phyloP scores from a whole-genome alignment of 2,329 filamentous ascomycete species.

The Lasiodiplodia citricola region DNA sequence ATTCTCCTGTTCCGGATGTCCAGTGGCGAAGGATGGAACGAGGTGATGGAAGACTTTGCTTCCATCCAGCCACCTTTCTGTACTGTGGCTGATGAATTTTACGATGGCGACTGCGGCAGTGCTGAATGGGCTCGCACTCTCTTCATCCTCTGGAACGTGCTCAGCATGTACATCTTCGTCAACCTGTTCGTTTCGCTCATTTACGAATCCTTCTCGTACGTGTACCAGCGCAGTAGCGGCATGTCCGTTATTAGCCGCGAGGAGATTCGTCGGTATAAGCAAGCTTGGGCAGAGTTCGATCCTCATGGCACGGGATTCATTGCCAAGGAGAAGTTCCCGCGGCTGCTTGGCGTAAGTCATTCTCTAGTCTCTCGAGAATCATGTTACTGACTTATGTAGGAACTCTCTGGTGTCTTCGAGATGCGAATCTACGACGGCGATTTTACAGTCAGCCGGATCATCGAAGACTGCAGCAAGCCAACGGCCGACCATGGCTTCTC shows the following conservation, averaged over 20 bases:
- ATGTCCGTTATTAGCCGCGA: slow-evolving; percentile 88
- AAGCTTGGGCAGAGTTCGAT: slow-evolving; percentile 96
- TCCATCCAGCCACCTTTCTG: slow-evolving; percentile 80
- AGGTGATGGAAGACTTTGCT: slow-evolving; percentile 95
- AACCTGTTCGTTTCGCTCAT: slow-evolving; percentile 98
- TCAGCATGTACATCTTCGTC: slow-evolving; percentile 99
- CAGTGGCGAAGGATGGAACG: slow-evolving; percentile 94
- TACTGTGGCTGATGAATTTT: slow-evolving; percentile 73
- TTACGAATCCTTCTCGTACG: slow-evolving; percentile 99
- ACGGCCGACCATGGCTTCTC: slow-evolving; percentile 56
- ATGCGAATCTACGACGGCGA: slow-evolving; percentile 96
- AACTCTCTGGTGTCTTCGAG: slow-evolving; percentile 93
- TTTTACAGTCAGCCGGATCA: slow-evolving; percentile 82
- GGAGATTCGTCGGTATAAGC: slow-evolving; percentile 95
- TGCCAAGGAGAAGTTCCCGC: slow-evolving; percentile 84
- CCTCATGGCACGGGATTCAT: slow-evolving; percentile 92
- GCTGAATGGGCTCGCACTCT: slow-evolving; percentile 83
- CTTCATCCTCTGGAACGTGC: slow-evolving; percentile 97
- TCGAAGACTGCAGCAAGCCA: slow-evolving; percentile 78
- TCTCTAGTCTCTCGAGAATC: slow-evolving; percentile 25
- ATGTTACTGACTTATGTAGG: slow-evolving; percentile 44
- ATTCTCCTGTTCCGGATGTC: slow-evolving; percentile 93
- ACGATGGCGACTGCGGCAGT: slow-evolving; percentile 91
- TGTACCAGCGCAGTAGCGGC: slow-evolving; percentile 96
- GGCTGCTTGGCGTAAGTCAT: slow-evolving; percentile 73